phyloP scores from a whole-genome alignment of 768 basidiomycete genomes.

The Psilocybe tampanensis region DNA sequence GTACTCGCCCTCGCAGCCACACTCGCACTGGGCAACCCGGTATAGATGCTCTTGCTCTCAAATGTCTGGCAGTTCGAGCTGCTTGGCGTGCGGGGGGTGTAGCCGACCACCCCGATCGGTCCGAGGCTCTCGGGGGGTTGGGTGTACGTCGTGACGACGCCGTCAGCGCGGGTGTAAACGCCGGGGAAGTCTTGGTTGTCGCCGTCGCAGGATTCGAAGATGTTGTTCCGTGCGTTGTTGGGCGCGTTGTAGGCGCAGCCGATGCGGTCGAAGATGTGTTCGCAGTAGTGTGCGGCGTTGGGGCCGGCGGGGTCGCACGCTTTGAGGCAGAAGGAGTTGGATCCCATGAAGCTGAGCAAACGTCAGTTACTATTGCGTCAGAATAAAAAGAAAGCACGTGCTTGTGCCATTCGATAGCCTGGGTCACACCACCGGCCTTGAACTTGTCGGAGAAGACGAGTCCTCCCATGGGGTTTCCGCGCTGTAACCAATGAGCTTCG shows the following conservation, averaged over 20 bases:
- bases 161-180: slow-evolving; percentile 31
- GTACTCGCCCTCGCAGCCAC: not conserved
- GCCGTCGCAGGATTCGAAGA: slow-evolving; percentile 66
- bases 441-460: slow-evolving; percentile 65
- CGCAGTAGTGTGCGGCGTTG: slow-evolving; percentile 54
- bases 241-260: slow-evolving; percentile 78
- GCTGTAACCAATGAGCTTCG: slow-evolving; percentile 36
- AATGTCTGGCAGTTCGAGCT: slow-evolving; percentile 38
- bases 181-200: slow-evolving; percentile 47
- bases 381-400: slow-evolving; percentile 28
- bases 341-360: slow-evolving; percentile 80
- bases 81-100: slow-evolving; percentile 41
- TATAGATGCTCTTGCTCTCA: slow-evolving; percentile 32
- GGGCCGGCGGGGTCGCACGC: slow-evolving; percentile 61
- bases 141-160: slow-evolving; percentile 37
- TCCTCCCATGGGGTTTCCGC: slow-evolving; percentile 80
- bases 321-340: slow-evolving; percentile 51
- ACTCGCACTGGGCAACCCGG: slow-evolving; percentile 19
- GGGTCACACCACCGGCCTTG: slow-evolving; percentile 43
- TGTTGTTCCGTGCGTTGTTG: slow-evolving; percentile 54
- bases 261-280: slow-evolving; percentile 76
- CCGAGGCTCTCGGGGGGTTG: slow-evolving; percentile 48
- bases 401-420: slow-evolving; percentile 75
- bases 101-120: slow-evolving; percentile 42
- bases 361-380: not conserved